Conservation (phyloP, 768 basidiomycete species). For the Boletus coccyginus region DNA sequence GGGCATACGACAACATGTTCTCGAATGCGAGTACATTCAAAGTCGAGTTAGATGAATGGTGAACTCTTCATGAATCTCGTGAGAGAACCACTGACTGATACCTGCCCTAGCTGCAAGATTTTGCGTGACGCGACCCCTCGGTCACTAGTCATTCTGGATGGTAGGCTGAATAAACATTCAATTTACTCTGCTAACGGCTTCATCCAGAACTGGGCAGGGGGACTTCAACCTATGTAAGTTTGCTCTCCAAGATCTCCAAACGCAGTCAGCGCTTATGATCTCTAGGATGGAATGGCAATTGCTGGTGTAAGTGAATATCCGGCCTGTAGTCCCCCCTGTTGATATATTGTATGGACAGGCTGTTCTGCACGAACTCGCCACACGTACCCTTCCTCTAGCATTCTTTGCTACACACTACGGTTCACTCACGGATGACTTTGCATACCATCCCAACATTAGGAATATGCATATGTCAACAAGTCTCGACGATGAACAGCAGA, state of each 20-base stretch:
- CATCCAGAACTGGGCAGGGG: conserved; percentile 85
- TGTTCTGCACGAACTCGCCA: conserved; percentile 92
- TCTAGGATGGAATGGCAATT: conserved; percentile 97
- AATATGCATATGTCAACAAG: conserved; percentile 96
- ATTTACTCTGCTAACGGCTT: conserved; percentile 8
- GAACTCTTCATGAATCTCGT: conserved; percentile 4
- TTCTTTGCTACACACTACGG: conserved; percentile 99
- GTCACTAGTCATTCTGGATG: conserved; percentile 93
- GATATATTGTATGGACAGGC: conserved; percentile 45
- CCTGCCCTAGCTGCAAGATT: conserved; percentile 73
- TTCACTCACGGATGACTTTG: conserved; percentile 90
- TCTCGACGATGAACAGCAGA: conserved; percentile 88
- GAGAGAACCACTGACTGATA: neutral
- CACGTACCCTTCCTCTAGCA: conserved; percentile 84
- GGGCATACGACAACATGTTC: conserved; percentile 98
- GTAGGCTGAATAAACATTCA: conserved; percentile 40
- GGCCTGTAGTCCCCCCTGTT: neutral
- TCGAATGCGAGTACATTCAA: conserved; percentile 95
- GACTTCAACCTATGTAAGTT: conserved; percentile 84
- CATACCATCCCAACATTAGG: conserved; percentile 87
- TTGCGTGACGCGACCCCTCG: conserved; percentile 90
- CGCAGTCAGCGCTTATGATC: conserved; percentile 13
- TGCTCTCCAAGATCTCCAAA: neutral
- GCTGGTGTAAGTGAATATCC: conserved; percentile 59
- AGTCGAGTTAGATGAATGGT: conserved; percentile 98